Conservation (phyloP, 2,329 filamentous ascomycete species). For the Eutypella sp. region DNA sequence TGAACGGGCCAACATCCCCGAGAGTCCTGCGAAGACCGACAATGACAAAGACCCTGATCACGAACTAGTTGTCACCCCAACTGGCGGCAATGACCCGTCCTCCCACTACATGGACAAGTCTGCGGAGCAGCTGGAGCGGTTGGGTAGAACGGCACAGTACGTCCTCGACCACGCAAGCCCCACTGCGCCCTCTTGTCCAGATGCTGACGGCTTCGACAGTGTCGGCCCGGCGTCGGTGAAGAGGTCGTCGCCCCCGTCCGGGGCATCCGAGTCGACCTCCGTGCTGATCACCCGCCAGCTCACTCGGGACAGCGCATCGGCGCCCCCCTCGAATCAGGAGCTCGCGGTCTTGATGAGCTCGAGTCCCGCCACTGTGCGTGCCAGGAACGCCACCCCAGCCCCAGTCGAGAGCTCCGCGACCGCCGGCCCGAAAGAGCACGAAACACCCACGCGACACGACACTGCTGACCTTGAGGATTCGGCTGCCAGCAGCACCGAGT, state of each 20-base stretch:
- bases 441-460: too few relatives aligned
- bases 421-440: too few relatives aligned
- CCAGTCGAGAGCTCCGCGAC: too few relatives aligned
- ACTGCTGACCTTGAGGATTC: background rate
- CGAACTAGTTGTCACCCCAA: background rate
- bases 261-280: constrained; percentile 15
- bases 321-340: constrained; percentile 18
- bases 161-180: too few relatives aligned
- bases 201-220: too few relatives aligned
- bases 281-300: constrained; percentile 16
- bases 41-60: too few relatives aligned
- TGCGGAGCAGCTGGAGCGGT: constrained; percentile 3
- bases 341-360: constrained; percentile 16
- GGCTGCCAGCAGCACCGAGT: constrained; percentile 5
- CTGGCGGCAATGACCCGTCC: background rate
- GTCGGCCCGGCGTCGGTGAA: background rate
- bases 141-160: constrained; percentile 11
- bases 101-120: background rate
- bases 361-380: constrained; percentile 10
- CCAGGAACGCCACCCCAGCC: background rate
- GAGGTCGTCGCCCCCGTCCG: constrained; percentile 8
- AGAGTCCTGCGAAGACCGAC: too few relatives aligned
- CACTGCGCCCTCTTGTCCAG: too few relatives aligned
- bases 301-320: constrained; percentile 5
- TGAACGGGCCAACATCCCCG: too few relatives aligned